Evolutionary conservation across 192 early-diverging fungal species (phyloP), one percentile per base, ranked within the genome.

Genomic region (Entomortierella chlamydospora): DNA sequence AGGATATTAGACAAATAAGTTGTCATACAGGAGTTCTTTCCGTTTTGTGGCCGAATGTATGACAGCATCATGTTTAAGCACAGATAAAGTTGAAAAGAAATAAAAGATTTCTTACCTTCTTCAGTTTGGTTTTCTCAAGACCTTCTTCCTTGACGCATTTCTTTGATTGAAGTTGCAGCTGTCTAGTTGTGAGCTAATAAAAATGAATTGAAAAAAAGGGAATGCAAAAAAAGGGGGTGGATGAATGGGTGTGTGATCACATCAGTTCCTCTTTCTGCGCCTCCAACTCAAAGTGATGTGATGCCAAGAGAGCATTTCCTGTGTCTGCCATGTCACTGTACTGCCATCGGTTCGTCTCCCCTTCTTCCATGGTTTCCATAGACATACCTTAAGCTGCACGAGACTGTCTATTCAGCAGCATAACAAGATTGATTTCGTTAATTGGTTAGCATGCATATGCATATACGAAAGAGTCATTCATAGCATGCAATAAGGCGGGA

Each of bases 181-280:
- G 90, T 81, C 97, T 99, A 41, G 96, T 93, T 55, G 94, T 95
- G 47, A 97, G 93, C 95, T 98, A 83, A 55, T 64, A n/a, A n/a
- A n/a, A n/a, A n/a, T 51, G 17, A 52, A 33, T 8, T 9, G 54
- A 59, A 20, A 25, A 51, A 41, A 34, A 42, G 26, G n/a, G 18
- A 52, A 1, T 31, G 37, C n/a, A 66, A 20, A 9, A 26, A 54
- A 23, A 54, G 26, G 25, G 3, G 26, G 25, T 4, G 2, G 26
- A 54, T 29, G n/a, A n/a, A 25, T 22, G 23, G n/a, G n/a, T n/a
- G 50, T n/a, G 18, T 11, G 23, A 51, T 22, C 50, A 51, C 5
- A 7, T 8, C 50, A 51, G 5, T 51, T 18, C 50, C 11, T 25
- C 18, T 51, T 51, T 51, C 18, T 22, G n/a, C n/a, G n/a, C n/a